Conservation (phyloP, 441 rosid species). For the Gossypium laxum region DNA sequence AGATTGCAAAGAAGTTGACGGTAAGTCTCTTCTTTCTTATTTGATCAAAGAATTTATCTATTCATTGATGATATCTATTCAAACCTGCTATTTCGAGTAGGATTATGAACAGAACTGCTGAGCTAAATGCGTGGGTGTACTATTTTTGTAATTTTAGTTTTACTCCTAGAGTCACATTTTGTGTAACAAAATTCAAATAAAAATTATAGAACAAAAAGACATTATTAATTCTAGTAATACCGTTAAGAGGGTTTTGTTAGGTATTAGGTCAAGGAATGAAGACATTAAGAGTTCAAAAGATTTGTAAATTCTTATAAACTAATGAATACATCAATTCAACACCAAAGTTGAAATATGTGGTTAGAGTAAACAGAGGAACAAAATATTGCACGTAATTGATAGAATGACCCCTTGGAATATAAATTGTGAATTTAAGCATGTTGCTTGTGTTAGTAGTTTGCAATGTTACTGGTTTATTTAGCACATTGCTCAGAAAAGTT, state of each 20-base stretch:
- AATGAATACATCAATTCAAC: background rate
- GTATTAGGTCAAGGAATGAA: background rate
- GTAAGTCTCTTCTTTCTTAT: slow-evolving; percentile 22
- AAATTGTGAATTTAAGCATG: background rate
- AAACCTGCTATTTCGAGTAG: background rate
- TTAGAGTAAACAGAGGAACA: background rate
- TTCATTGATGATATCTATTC: slow-evolving; percentile 5
- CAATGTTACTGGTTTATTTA: background rate
- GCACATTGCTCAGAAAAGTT: background rate
- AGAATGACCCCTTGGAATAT: background rate
- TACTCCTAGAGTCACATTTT: background rate
- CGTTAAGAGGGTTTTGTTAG: background rate
- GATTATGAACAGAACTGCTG: background rate
- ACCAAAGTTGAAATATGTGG: background rate
- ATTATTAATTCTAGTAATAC: background rate
- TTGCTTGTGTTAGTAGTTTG: background rate
- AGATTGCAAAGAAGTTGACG: slow-evolving; percentile 18
- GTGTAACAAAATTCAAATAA: background rate
- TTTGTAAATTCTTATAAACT: background rate
- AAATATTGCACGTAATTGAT: background rate
- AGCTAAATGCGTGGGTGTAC: background rate
- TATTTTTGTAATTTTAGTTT: slow-evolving; percentile 5
- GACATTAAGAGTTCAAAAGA: background rate
- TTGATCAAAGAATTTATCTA: slow-evolving; percentile 4
- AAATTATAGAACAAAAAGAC: background rate